phyloP scores from a whole-genome alignment of 305 asterid genomes.

The Fraxinus floribunda region DNA sequence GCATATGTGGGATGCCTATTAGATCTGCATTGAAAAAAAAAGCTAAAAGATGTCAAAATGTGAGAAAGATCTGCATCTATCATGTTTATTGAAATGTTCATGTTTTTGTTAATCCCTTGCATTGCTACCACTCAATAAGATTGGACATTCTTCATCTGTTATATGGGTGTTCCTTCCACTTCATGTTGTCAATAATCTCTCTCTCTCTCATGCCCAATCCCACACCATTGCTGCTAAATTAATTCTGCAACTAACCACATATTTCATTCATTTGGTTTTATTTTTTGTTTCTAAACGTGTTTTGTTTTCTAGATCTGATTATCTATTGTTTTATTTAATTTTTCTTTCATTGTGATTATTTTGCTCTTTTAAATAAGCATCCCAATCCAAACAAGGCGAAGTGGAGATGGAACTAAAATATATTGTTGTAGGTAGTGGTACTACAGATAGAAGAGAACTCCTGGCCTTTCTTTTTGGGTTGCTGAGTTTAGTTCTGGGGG shows the following conservation, averaged over 20 bases:
- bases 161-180: background rate
- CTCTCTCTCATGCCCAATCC: background rate
- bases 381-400: background rate
- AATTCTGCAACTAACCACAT: background rate
- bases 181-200: too few species aligned
- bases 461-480: background rate
- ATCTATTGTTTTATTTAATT: background rate
- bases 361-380: background rate
- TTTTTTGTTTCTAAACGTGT: background rate
- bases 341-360: background rate
- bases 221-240: background rate
- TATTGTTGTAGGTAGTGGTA: background rate
- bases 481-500: background rate
- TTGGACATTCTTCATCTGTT: background rate
- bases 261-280: background rate
- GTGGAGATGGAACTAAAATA: background rate
- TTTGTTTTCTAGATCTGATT: too few species aligned
- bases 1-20: background rate
- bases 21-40: background rate
- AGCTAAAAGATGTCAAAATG: background rate
- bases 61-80: background rate
- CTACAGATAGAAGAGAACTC: background rate
- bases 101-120: too few species aligned
- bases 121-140: background rate
- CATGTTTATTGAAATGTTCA: too few species aligned